Evolutionary conservation across 495 filamentous ascomycete species (phyloP).

Genomic region (Eremomyces bilateralis): DNA sequence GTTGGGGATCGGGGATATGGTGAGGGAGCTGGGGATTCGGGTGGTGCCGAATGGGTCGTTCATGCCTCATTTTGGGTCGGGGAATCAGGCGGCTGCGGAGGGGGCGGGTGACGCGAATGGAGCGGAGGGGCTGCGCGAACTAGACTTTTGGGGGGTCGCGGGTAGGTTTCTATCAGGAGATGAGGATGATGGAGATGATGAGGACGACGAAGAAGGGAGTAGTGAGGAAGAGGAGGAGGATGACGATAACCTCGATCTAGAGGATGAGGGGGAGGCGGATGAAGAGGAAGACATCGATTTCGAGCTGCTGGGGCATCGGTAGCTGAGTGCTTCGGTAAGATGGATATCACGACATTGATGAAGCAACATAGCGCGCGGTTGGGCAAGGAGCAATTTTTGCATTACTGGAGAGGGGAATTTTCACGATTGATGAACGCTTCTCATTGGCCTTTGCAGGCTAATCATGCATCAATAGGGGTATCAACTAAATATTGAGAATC

Average conservation of each 20-base stretch:
- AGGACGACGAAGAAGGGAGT: conserved; percentile 11
- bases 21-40: not conserved
- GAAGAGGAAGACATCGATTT: too few relatives aligned
- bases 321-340: too few relatives aligned
- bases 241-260: conserved; percentile 12
- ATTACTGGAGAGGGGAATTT: too few relatives aligned
- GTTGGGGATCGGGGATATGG: not conserved
- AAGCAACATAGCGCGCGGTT: too few relatives aligned
- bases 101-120: conserved; percentile 7
- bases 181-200: conserved; percentile 10
- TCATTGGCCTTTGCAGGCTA: too few relatives aligned
- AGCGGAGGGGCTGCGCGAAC: conserved; percentile 6
- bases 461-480: too few relatives aligned
- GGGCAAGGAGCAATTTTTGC: too few relatives aligned
- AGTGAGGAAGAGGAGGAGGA: conserved; percentile 12
- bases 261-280: conserved; percentile 2
- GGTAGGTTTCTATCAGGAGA: conserved; percentile 11
- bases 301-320: not conserved
- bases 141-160: conserved; percentile 13
- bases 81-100: conserved; percentile 4
- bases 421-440: too few relatives aligned
- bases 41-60: not conserved
- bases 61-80: not conserved
- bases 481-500: too few relatives aligned
- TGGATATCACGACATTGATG: too few relatives aligned